Evolutionary conservation across 208 protist species (phyloP).

Genomic region (Acanthamoeba sp.): DNA sequence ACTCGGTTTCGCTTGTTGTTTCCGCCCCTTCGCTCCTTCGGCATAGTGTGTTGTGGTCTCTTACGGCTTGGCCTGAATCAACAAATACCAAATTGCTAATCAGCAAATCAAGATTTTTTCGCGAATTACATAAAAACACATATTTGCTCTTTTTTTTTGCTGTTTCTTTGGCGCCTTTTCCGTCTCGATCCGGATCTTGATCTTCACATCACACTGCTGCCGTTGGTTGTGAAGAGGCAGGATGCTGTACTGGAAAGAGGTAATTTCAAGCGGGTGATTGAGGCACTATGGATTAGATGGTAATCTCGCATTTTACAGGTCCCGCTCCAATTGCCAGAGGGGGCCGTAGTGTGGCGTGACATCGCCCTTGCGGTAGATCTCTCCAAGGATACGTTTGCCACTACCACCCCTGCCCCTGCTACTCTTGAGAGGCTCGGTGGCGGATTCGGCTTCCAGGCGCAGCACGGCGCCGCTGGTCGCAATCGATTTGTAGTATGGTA

Average conservation of each 20-base stretch:
- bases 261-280: not conserved
- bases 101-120: not conserved
- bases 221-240: not conserved
- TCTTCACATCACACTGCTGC: not conserved
- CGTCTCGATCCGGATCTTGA: not conserved
- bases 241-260: conserved; percentile 53
- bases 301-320: not conserved
- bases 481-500: conserved; percentile 67
- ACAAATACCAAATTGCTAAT: too few relatives aligned
- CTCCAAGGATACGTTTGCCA: not conserved
- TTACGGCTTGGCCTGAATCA: not conserved
- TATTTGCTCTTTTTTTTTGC: not conserved
- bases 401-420: not conserved
- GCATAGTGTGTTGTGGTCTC: not conserved
- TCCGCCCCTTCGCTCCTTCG: conserved; percentile 11
- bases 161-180: conserved; percentile 36
- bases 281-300: not conserved
- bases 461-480: conserved; percentile 5
- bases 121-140: not conserved
- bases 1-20: conserved; percentile 10
- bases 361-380: not conserved
- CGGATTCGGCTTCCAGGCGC: conserved; percentile 24
- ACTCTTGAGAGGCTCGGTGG: not conserved
- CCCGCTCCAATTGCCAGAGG: conserved; percentile 31
- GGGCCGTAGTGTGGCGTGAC: conserved; percentile 49